Percentiles rank a stretch among this genome's conserved stretches.
Conservation (phyloP, 2,329 filamentous ascomycete genomes). For the Ophiostoma angusticollis region DNA sequence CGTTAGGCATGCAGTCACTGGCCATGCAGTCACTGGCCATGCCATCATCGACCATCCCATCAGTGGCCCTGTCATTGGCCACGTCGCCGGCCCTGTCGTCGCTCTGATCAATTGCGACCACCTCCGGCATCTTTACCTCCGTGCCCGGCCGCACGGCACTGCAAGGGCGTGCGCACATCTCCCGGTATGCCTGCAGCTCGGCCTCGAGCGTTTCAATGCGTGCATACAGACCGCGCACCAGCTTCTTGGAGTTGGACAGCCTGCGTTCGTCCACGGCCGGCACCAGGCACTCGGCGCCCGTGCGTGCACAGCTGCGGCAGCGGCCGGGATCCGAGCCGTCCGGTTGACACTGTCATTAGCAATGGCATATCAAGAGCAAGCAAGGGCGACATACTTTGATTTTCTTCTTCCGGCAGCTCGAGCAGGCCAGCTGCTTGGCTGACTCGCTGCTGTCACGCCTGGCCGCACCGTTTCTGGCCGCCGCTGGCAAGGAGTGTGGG, state of each 20-base stretch:
- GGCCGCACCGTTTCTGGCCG: no score
- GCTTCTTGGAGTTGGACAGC: constrained; percentile 7
- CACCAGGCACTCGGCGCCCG: constrained; percentile 1
- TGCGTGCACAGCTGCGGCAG: constrained; percentile 1
- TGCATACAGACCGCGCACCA: constrained; percentile 6
- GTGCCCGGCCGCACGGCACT: no score
- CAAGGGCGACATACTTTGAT: constrained; percentile 4
- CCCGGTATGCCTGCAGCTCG: constrained; percentile 2
- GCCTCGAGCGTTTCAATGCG: constrained; percentile 5
- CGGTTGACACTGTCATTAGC: constrained; percentile 1
- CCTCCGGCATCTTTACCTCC: no score
- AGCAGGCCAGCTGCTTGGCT: constrained; percentile 8
- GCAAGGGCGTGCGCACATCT: no score
- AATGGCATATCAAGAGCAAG: no score
- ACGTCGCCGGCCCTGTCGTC: no score
- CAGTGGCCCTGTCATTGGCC: no score
- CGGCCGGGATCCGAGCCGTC: not conserved
- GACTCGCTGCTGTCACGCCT: not conserved
- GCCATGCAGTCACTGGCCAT: no score
- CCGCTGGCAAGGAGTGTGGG: not conserved
- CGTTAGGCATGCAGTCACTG: no score
- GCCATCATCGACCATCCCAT: no score
- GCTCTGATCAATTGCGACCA: no score
- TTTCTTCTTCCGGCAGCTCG: constrained; percentile 4
- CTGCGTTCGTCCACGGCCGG: constrained; percentile 7